Percentiles rank a stretch among this genome's conserved stretches.
phyloP scores from a whole-genome alignment of 768 basidiomycete genomes.

The Hypholoma fasciculare region DNA sequence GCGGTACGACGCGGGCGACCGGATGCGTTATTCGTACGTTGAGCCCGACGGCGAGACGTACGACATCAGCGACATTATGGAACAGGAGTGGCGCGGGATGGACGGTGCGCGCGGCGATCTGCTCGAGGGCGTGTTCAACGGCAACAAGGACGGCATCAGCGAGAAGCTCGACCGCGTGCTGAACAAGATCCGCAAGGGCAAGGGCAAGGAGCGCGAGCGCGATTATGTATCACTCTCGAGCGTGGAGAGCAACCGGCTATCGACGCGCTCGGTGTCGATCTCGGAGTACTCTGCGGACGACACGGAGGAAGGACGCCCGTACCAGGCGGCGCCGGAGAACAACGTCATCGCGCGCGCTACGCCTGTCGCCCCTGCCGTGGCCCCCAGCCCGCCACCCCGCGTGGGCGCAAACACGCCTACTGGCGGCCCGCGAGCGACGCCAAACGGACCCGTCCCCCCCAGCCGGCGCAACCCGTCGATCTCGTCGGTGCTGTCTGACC shows the following conservation, averaged over 20 bases:
- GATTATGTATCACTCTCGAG: slow-evolving; percentile 24
- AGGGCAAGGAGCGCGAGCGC: slow-evolving; percentile 34
- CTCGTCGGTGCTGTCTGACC: slow-evolving; percentile 68
- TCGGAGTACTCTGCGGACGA: slow-evolving; percentile 65
- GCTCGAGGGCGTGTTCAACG: slow-evolving; percentile 62
- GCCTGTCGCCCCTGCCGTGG: slow-evolving; percentile 6
- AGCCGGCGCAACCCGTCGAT: slow-evolving; percentile 66
- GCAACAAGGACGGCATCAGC: slow-evolving; percentile 57
- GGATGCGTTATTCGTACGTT: slow-evolving; percentile 92
- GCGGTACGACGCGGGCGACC: slow-evolving; percentile 66
- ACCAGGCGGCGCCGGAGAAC: slow-evolving; percentile 2
- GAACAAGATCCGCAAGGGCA: slow-evolving; percentile 71
- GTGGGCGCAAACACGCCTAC: slow-evolving; percentile 38
- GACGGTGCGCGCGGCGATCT: slow-evolving; percentile 54
- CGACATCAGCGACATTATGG: slow-evolving; percentile 92
- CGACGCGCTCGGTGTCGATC: slow-evolving; percentile 39
- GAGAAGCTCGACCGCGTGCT: slow-evolving; percentile 77
- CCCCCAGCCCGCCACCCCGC: slow-evolving; percentile 1
- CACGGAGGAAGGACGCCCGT: slow-evolving; percentile 20
- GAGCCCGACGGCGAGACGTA: slow-evolving; percentile 87
- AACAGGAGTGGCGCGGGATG: slow-evolving; percentile 79
- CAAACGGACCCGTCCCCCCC: slow-evolving; percentile 14
- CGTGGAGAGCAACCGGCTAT: slow-evolving; percentile 27
- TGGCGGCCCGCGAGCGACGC: slow-evolving; percentile 16
- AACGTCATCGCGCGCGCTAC: slow-evolving; percentile 14